Evolutionary conservation across 805 yeast species (phyloP).

Genomic region (Ogataea nonfermentans): DNA sequence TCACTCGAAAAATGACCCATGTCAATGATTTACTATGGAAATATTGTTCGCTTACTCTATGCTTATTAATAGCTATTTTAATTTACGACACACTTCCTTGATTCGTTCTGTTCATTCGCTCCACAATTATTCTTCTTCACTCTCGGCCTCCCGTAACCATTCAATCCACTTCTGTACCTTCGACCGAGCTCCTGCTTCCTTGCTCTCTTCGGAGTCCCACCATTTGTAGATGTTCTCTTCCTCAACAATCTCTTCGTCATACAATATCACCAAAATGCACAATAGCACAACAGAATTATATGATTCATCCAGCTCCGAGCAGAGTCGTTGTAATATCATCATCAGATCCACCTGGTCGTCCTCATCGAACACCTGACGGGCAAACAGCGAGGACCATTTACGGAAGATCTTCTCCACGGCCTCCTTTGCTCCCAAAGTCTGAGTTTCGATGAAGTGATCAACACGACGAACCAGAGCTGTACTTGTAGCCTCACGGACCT

Average conservation of each 20-base stretch:
- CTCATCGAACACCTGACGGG: constrained; percentile 79
- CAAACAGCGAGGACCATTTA: constrained; percentile 79
- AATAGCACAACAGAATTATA: constrained; percentile 50
- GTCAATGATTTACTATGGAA: no score
- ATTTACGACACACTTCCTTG: no score
- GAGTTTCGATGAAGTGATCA: constrained; percentile 71
- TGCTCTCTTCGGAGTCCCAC: constrained; percentile 64
- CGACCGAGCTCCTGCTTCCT: constrained; percentile 39
- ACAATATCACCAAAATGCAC: constrained; percentile 56
- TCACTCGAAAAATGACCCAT: background rate
- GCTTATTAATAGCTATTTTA: background rate
- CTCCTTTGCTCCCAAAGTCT: constrained; percentile 69
- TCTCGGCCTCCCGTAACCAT: constrained; percentile 78
- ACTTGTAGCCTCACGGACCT: constrained; percentile 80
- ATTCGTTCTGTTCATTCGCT: constrained; percentile 1
- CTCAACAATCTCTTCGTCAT: constrained; percentile 77
- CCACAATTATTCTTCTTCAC: constrained; percentile 28
- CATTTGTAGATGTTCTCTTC: constrained; percentile 78
- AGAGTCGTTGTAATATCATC: constrained; percentile 46
- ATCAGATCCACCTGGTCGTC: constrained; percentile 78
- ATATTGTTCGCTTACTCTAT: background rate
- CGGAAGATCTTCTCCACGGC: constrained; percentile 75
- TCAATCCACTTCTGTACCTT: constrained; percentile 73
- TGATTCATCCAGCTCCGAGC: constrained; percentile 43
- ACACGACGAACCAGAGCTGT: constrained; percentile 69